These are phyloP conservation scores for Candida tibetensis DNA, from an alignment of 805 yeast genomes.

Conservation along the genomic window DNA sequence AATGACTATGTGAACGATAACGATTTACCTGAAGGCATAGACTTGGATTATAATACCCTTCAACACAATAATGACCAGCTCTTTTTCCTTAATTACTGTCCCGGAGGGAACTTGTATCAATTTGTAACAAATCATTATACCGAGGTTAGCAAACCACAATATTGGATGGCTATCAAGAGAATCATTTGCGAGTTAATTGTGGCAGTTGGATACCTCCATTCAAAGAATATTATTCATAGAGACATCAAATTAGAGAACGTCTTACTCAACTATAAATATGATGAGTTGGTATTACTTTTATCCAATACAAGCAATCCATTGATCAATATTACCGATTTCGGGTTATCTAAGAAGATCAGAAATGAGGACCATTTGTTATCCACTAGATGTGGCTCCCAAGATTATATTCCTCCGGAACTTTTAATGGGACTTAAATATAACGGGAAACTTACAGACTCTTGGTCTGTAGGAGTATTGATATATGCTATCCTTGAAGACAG, in stretches of 20 bases:
- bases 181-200: slow-evolving; percentile 67
- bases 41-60: slow-evolving; percentile 13
- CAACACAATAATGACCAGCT: slow-evolving; percentile 28
- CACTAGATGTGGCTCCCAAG: slow-evolving; percentile 95
- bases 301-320: slow-evolving; percentile 25
- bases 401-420: slow-evolving; percentile 92
- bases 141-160: slow-evolving; percentile 32
- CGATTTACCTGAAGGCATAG: slow-evolving; percentile 8
- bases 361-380: slow-evolving; percentile 61
- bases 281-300: slow-evolving; percentile 16
- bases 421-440: slow-evolving; percentile 88
- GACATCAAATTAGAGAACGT: slow-evolving; percentile 90
- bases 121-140: slow-evolving; percentile 42
- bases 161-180: slow-evolving; percentile 51
- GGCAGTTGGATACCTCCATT: slow-evolving; percentile 74
- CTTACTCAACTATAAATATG: slow-evolving; percentile 39
- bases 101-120: slow-evolving; percentile 83
- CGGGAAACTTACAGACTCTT: slow-evolving; percentile 86
- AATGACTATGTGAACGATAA: background rate
- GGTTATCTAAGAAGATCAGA: slow-evolving; percentile 71
- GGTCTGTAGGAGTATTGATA: slow-evolving; percentile 93
- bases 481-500: slow-evolving; percentile 82
- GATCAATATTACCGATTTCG: slow-evolving; percentile 80
- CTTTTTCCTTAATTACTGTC: slow-evolving; percentile 71
- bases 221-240: slow-evolving; percentile 71